These are phyloP conservation scores for Solanum stenotomum DNA, from an alignment of 257 asterid genomes.

Conservation along the genomic window DNA sequence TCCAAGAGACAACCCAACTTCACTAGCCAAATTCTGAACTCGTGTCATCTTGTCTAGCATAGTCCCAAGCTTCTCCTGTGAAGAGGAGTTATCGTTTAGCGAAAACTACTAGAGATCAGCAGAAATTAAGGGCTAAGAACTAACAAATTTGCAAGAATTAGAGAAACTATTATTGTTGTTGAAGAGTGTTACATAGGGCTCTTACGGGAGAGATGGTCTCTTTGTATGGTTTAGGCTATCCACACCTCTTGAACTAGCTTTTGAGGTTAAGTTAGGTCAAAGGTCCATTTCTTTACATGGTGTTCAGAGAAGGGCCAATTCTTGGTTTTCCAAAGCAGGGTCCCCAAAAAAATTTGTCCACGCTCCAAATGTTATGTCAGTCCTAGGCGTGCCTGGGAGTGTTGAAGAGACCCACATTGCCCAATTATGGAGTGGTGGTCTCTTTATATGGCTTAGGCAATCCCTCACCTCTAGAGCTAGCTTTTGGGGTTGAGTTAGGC, in stretches of 20 bases:
- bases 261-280: not conserved
- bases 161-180: not conserved
- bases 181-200: not conserved
- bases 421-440: not conserved
- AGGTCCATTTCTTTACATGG: not conserved
- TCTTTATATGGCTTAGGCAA: not conserved
- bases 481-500: not conserved
- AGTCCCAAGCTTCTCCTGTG: conserved; percentile 89
- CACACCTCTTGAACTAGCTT: not conserved
- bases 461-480: not conserved
- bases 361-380: not conserved
- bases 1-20: conserved; percentile 58
- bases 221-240: not conserved
- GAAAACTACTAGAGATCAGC: not conserved
- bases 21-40: conserved; percentile 47
- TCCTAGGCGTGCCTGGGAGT: not conserved
- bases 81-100: not conserved
- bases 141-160: not conserved
- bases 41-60: conserved; percentile 94
- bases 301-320: not conserved
- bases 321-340: not conserved
- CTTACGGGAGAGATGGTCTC: not conserved
- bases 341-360: not conserved
- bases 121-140: not conserved
- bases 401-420: not conserved